Base-by-base conservation (phyloP, 352 stramenopile genomes). In the Globisporangium middletonii region DNA sequence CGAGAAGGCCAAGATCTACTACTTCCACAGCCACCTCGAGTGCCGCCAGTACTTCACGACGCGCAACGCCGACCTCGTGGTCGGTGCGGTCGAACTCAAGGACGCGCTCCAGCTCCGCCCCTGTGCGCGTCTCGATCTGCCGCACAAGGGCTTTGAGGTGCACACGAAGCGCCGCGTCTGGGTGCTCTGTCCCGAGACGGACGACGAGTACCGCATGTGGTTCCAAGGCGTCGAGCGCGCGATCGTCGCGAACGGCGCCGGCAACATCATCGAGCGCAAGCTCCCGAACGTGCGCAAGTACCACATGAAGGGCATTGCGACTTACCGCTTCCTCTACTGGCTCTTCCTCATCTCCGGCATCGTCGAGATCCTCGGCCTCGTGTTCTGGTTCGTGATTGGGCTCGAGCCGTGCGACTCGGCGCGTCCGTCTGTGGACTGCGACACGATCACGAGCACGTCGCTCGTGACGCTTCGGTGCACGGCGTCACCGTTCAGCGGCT, bases 251-350 rank as follows among this genome's bases (percentile, higher is more conserved):
- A 82, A 70, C 42, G 85, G 85, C 16, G 77, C 82, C 3, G 80
- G 85, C 49, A 94, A 94, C 67, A 88, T 92, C 47, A 89, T 94
- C 47, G 79, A 94, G 55, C 82, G 85, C 43, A 88, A 88, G 68
- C 73, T 94, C 37, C 85, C 85, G 28, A 94, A 94, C 65, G 85
- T 94, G 26, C 82, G 85, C 46, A 91, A 90, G 76, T 94, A 94
- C 72, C 77, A 88, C 57, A 92, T 94, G 82, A 94, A 94, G 72
- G 85, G 85, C 57, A 86, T 83, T 61, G 69, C 68, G 15, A 83
- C 71, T 46, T 94, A 94, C 67, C 85, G 82, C 54, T 53, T 83
- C 5, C 66, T 90, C 28, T 94, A 92, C 70, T 78, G 88, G 57
- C 60, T 92, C 28, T 92, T 92, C 64, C 60, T 94, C 19, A 52